Evolutionary conservation across 2,329 filamentous ascomycete species (phyloP).

Genomic region (Pseudogymnoascus sp.): DNA sequence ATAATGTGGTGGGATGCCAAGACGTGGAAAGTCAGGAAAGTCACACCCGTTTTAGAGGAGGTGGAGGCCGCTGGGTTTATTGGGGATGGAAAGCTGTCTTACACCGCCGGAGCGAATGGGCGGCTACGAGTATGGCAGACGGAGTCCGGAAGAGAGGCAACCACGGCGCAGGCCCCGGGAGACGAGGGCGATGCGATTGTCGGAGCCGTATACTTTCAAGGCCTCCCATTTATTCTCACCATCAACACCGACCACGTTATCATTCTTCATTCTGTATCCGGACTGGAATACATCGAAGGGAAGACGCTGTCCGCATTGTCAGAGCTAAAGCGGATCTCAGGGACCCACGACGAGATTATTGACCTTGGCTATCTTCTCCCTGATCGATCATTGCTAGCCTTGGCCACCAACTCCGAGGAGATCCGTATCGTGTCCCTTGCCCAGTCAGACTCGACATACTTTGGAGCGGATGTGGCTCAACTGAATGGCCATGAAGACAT

Average conservation of each 20-base stretch:
- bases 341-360: constrained; percentile 96
- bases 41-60: constrained; percentile 77
- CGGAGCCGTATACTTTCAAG: constrained; percentile 58
- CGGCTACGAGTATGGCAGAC: constrained; percentile 78
- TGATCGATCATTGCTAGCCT: constrained; percentile 72
- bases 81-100: constrained; percentile 62
- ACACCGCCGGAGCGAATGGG: constrained; percentile 78
- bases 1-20: constrained; percentile 83
- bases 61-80: constrained; percentile 80
- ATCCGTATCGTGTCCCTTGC: constrained; percentile 74
- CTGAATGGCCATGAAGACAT: constrained; percentile 92
- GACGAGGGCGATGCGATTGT: constrained; percentile 62
- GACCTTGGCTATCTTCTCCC: constrained; percentile 81
- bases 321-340: constrained; percentile 71
- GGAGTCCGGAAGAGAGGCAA: constrained; percentile 70
- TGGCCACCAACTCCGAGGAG: constrained; percentile 93
- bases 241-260: constrained; percentile 87
- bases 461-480: constrained; percentile 80
- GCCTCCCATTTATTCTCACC: constrained; percentile 65
- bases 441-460: constrained; percentile 46
- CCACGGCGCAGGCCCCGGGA: constrained; percentile 58
- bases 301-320: constrained; percentile 29
- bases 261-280: constrained; percentile 56
- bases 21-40: constrained; percentile 75
- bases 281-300: constrained; percentile 33